Percentiles rank a stretch among this genome's conserved stretches.
These are phyloP conservation scores for Priceomyces castillae DNA, from an alignment of 805 yeast genomes.

Conservation along the genomic window DNA sequence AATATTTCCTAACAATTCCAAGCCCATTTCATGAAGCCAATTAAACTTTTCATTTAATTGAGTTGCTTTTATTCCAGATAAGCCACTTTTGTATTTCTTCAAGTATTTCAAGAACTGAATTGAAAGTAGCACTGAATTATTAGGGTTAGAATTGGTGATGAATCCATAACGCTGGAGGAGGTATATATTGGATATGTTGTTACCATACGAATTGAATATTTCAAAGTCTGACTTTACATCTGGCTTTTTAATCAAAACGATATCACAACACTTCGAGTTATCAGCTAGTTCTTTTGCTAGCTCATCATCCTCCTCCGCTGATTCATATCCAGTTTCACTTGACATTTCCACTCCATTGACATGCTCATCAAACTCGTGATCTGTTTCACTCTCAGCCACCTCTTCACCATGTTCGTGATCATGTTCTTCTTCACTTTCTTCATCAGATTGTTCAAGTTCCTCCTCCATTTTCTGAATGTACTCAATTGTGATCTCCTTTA, in stretches of 20 bases:
- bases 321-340: too few relatives aligned
- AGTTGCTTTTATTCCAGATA: slow-evolving; percentile 25
- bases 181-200: slow-evolving; percentile 59
- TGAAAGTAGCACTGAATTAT: slow-evolving; percentile 60
- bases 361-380: slow-evolving; percentile 17
- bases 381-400: slow-evolving; percentile 14
- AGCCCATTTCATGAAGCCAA: slow-evolving; percentile 52
- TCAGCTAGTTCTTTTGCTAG: slow-evolving; percentile 34
- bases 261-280: slow-evolving; percentile 63
- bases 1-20: slow-evolving; percentile 29
- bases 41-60: slow-evolving; percentile 37
- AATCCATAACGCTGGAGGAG: slow-evolving; percentile 80
- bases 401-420: slow-evolving; percentile 26
- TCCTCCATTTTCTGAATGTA: slow-evolving; percentile 17
- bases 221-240: slow-evolving; percentile 47
- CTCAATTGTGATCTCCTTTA: slow-evolving; percentile 18
- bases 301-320: slow-evolving; percentile 22
- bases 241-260: slow-evolving; percentile 48
- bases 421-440: slow-evolving; percentile 14
- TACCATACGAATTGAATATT: slow-evolving; percentile 80
- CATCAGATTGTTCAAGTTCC: slow-evolving; percentile 12
- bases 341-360: too few relatives aligned
- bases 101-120: slow-evolving; percentile 40
- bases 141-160: slow-evolving; percentile 44
- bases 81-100: slow-evolving; percentile 18